phyloP scores from a whole-genome alignment of 1,284 basidiomycete genomes.

The Fomes fomentarius region DNA sequence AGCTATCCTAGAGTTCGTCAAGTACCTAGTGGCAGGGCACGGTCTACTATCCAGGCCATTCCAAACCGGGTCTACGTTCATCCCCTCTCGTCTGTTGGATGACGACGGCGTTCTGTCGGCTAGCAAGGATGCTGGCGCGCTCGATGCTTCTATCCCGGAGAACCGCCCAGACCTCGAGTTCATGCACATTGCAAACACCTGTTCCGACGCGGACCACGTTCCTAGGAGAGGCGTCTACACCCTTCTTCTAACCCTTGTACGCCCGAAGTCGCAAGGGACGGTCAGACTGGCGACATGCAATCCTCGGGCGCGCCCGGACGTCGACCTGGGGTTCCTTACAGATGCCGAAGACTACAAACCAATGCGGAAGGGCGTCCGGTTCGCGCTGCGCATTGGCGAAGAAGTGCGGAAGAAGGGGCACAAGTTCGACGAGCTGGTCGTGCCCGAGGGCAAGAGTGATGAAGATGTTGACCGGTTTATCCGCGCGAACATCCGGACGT shows the following conservation, averaged over 20 bases:
- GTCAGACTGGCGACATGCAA: constrained; percentile 37
- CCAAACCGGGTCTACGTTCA: constrained; percentile 32
- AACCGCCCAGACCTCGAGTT: constrained; percentile 41
- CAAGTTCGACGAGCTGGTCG: constrained; percentile 33
- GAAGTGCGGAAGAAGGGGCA: constrained; percentile 36
- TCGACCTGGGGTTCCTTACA: constrained; percentile 37
- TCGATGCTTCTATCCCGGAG: constrained; percentile 23
- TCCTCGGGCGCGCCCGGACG: constrained; percentile 34
- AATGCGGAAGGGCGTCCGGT: constrained; percentile 28
- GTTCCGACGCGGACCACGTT: constrained; percentile 29
- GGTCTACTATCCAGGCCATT: constrained; percentile 35
- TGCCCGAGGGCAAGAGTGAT: constrained; percentile 31
- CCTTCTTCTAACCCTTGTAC: constrained; percentile 34
- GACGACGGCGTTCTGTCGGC: not conserved
- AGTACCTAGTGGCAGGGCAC: constrained; percentile 33
- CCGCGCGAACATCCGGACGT: constrained; percentile 30
- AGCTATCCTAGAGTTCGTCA: constrained; percentile 31
- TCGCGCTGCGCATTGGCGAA: constrained; percentile 32
- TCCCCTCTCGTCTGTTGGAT: constrained; percentile 31
- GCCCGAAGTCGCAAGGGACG: constrained; percentile 36
- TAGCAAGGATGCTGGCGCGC: constrained; percentile 14
- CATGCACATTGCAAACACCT: constrained; percentile 32
- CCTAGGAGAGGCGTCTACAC: constrained; percentile 31
- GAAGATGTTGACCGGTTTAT: constrained; percentile 35
- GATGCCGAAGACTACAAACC: constrained; percentile 28